Evolutionary conservation across 1,284 basidiomycete species (phyloP), one percentile per base, ranked within the genome.

Genomic region (Tilletia horrida): DNA sequence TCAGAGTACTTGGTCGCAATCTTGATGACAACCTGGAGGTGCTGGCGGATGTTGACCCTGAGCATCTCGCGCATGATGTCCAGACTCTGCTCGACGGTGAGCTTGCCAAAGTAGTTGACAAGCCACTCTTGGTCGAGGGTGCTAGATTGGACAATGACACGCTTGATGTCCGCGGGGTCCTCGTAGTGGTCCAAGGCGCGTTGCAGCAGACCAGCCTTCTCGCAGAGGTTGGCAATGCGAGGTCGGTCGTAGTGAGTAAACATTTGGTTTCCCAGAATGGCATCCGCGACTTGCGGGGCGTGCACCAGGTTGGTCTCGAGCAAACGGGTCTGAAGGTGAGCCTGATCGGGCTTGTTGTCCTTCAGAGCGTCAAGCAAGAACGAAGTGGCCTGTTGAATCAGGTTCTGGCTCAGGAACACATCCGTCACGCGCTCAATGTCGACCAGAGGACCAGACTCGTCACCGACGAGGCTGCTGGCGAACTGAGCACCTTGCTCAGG

Each of bases 1-100:
- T 98, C 96, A 14, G 94, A 97, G 84, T 98, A 98, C 84, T 98
- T 98, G 67, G 95, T 98, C 18, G 96, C 94, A 78, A 97, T 93
- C 84, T 98, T 95, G 61, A 98, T 91, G 62, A 95, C 96, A 62
- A 97, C 88, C 80, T 96, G 92, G 57, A 98, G 85, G 83, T 98
- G 98, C 84, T 98, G 95, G 66, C 95, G 91, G 74, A 98, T 97
- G 85, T 99, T 98, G 77, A 93, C 87, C 67, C 89, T 88, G 69
- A 99, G 88, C 96, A 98, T 98, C 85, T 98, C 96, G 76, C 96
- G 89, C 84, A 99, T 85, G 83, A 92, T 97, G 23, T 90, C 90
- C 85, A 98, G 90, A 1, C 95, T 95, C 83, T 99, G 95, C 81
- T 98, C 96, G n/a, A 95, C 95, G 0, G 96, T 98, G 71, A 99